Base-by-base conservation (phyloP, 306 rosid genomes). In the Prinsepia uniflora region DNA sequence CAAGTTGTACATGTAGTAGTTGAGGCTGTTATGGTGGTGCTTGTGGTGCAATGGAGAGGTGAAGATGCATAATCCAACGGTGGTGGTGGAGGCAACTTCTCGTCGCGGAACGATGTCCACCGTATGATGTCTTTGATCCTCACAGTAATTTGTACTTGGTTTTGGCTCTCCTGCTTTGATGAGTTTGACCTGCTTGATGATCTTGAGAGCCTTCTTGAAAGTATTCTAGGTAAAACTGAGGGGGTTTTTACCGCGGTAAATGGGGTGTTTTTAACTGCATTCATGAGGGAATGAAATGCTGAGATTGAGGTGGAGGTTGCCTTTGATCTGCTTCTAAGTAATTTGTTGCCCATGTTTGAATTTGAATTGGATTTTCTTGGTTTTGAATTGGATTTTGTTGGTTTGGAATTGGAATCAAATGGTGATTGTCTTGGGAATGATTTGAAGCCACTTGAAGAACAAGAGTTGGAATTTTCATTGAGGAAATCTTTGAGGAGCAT, bases 81-180 rank as follows among this genome's bases (percentile, higher is more conserved):
- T 4, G 65, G 80, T 68, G 68, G 79, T 8, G 75, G 80, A 49
- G 70, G 67, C 22, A n/a, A 30, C 43, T 67, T 78, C 52, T 80
- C 81, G 19, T 85, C 96, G 0, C 83, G 57, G 75, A 88, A 90
- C 36, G 98, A 92, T 63, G 65, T 85, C 96, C 96, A 90, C 78
- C 95, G 89, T 43, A 92, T 60, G 84, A 92, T 86, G 72, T 92
- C 98, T 63, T 86, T 90, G 81, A 92, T 80, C 59, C 72, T 82
- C 13, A 90, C 79, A 0, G 61, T 52, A 63, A 63, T 53, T 78
- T 75, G 73, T 40, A 65, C 67, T 61, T 81, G 81, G 5, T 30
- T 47, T 50, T 72, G 30, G 19, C 17, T 13, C 41, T 66, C 49
- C 40, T 70, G 58, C 34, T 49, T 53, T 50, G 66, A 52, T 11